These are phyloP conservation scores for Neopestalotiopsis sp. DNA, from an alignment of 2,329 filamentous ascomycete species.

Conservation along the genomic window DNA sequence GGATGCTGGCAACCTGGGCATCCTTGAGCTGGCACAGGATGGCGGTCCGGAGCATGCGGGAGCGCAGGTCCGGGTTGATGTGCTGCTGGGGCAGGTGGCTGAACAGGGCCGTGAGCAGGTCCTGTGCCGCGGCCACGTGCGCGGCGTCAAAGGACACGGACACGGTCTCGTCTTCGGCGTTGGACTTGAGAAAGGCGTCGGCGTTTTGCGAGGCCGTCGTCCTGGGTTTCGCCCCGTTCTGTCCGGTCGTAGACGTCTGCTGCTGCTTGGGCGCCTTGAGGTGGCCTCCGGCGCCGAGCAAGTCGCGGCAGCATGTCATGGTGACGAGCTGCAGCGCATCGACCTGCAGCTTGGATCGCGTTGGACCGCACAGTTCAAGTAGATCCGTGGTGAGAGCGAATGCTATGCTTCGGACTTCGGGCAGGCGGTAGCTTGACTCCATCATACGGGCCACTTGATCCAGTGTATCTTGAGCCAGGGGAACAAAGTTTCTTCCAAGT, in stretches of 20 bases:
- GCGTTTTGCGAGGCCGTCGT: conserved; percentile 62
- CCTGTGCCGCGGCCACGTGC: conserved; percentile 61
- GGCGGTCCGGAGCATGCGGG: conserved; percentile 80
- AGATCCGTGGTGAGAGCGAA: conserved; percentile 66
- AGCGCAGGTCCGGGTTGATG: conserved; percentile 73
- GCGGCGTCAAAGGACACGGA: conserved; percentile 43
- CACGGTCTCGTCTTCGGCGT: conserved; percentile 36
- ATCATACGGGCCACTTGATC: conserved; percentile 78
- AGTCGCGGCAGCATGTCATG: conserved; percentile 74
- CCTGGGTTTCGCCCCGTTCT: conserved; percentile 48
- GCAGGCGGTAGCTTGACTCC: conserved; percentile 56
- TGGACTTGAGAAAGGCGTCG: conserved; percentile 69
- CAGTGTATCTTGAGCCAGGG: conserved; percentile 67
- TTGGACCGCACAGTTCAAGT: conserved; percentile 66
- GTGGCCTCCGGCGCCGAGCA: conserved; percentile 61
- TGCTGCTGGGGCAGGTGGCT: conserved; percentile 67
- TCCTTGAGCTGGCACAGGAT: conserved; percentile 72
- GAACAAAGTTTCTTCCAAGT: conserved; percentile 60
- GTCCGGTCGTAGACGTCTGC: conserved; percentile 26
- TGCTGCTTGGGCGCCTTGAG: conserved; percentile 45
- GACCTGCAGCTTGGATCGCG: conserved; percentile 69
- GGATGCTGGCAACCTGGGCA: conserved; percentile 80
- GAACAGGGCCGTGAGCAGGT: conserved; percentile 68
- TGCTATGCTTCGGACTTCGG: conserved; percentile 60
- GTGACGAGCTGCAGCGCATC: conserved; percentile 67